These are phyloP conservation scores for Singerocomus rubriflavus DNA, from an alignment of 1,284 basidiomycete species.

Conservation along the genomic window DNA sequence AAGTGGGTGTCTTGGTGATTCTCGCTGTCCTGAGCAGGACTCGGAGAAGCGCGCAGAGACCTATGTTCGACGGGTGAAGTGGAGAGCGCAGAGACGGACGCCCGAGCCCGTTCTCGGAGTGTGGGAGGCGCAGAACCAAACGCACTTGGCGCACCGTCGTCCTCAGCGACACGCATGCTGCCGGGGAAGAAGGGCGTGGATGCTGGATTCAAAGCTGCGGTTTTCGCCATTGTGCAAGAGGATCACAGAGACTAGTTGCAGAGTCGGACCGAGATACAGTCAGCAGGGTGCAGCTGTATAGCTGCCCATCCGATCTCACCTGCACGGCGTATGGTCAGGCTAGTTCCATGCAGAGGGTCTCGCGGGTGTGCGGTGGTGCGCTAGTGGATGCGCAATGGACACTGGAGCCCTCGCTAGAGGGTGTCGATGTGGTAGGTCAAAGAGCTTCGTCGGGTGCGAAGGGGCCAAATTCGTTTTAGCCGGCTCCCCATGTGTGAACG, in stretches of 20 bases:
- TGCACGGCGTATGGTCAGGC: slow-evolving; percentile 20
- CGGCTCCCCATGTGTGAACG: slow-evolving; percentile 31
- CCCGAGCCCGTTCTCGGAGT: slow-evolving; percentile 54
- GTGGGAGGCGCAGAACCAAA: slow-evolving; percentile 46
- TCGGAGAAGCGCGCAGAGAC: slow-evolving; percentile 67
- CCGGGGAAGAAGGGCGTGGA: slow-evolving; percentile 82
- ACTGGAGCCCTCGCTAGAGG: slow-evolving; percentile 8
- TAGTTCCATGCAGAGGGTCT: slow-evolving; percentile 28
- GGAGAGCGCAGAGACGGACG: slow-evolving; percentile 53
- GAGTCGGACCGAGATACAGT: slow-evolving; percentile 6
- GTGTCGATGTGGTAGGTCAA: slow-evolving; percentile 4
- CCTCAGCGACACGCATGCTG: slow-evolving; percentile 52
- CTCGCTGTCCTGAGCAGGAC: slow-evolving; percentile 46
- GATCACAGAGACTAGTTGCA: slow-evolving; percentile 15
- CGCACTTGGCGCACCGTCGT: slow-evolving; percentile 42
- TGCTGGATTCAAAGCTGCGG: slow-evolving; percentile 71
- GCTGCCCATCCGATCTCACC: slow-evolving; percentile 20
- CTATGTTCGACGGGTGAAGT: slow-evolving; percentile 61
- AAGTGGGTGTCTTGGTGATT: slow-evolving; percentile 27
- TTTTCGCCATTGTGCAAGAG: slow-evolving; percentile 60
- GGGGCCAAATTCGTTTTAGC: slow-evolving; percentile 18
- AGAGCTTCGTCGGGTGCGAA: slow-evolving; percentile 14
- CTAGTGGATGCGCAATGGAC: slow-evolving; percentile 2
- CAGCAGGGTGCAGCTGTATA: background rate
- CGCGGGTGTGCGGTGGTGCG: background rate